Evolutionary conservation across 2,329 filamentous ascomycete genomes (phyloP), one percentile per base, ranked within the genome.

Genomic region (Talaromyces albobiverticillius): DNA sequence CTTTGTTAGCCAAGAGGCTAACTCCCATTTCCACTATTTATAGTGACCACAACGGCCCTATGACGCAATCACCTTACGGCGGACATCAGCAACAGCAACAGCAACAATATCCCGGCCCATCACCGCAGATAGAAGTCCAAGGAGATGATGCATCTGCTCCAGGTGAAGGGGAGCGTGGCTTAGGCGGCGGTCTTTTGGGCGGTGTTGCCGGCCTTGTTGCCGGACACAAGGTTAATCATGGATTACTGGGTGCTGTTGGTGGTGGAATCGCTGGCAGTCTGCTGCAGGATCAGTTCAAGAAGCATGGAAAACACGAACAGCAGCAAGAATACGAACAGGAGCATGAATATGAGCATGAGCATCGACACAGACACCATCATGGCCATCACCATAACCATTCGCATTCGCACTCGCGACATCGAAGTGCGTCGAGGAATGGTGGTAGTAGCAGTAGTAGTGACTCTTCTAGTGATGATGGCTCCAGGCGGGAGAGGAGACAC

Each of bases 251-350:
- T 10, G 78, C 81, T 1, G 64, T 85, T 25, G 79, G 80, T 3
- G 82, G 82, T 53, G 82, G 81, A 0, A 73, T 85, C 43, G 53
- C 79, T 2, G 82, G 82, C 1, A 77, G 73, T 63, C 79, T 82
- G 57, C 61, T 81, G 0, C 22, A 46, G n/a, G 56, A 52, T 11
- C 51, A 55, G 18, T 4, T 53, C 5, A 52, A 52, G n/a, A 55
- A 56, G 22, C 40, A 52, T 20, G 49, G 31, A 16, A 22, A 4
- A n/a, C 42, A 26, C 22, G 25, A 22, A 6, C 41, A 38, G 11
- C 16, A 26, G 10, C 29, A 31, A 25, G 36, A 51, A 9, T 36
- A 25, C 20, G 46, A 34, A 6, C 41, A 38, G 11, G 40, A 26
- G 10, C 29, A 31, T 36, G 36, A 51, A 9, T 36, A 25, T 29